phyloP scores from a whole-genome alignment of 148 eudicot genomes.

The Rhododendron williamsianum region DNA sequence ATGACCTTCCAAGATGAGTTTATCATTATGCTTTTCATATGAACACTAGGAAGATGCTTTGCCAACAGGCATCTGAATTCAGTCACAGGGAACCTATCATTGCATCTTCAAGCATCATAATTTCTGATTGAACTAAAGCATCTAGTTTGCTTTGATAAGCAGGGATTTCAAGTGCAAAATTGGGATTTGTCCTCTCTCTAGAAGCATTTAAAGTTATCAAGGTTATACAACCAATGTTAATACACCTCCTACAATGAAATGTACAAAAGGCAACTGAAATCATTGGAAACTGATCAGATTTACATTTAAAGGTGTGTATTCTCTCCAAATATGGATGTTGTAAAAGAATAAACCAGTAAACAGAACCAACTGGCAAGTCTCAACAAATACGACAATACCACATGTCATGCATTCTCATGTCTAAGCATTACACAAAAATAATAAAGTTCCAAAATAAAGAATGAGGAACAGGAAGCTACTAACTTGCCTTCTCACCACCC shows the following conservation, averaged over 20 bases:
- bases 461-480: not conserved
- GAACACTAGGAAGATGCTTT: conserved; percentile 16
- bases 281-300: not conserved
- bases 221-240: conserved; percentile 6
- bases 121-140: conserved; percentile 17
- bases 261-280: not conserved
- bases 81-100: conserved; percentile 8
- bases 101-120: conserved; percentile 21
- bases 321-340: not conserved
- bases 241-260: not conserved
- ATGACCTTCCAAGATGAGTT: conserved; percentile 11
- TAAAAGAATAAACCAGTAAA: not conserved
- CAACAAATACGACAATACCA: not conserved
- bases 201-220: not conserved
- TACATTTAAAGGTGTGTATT: not conserved
- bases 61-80: conserved; percentile 9
- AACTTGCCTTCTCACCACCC: not conserved
- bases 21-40: conserved; percentile 14
- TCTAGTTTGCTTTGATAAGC: conserved; percentile 18
- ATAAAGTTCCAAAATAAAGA: not conserved
- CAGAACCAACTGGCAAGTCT: not conserved
- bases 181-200: conserved; percentile 3
- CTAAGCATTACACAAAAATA: not conserved
- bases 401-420: not conserved
- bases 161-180: conserved; percentile 18